Percentiles rank a stretch among this genome's conserved stretches.
Evolutionary conservation across 2,329 filamentous ascomycete genomes (phyloP).

Genomic region (Alternaria triticina): DNA sequence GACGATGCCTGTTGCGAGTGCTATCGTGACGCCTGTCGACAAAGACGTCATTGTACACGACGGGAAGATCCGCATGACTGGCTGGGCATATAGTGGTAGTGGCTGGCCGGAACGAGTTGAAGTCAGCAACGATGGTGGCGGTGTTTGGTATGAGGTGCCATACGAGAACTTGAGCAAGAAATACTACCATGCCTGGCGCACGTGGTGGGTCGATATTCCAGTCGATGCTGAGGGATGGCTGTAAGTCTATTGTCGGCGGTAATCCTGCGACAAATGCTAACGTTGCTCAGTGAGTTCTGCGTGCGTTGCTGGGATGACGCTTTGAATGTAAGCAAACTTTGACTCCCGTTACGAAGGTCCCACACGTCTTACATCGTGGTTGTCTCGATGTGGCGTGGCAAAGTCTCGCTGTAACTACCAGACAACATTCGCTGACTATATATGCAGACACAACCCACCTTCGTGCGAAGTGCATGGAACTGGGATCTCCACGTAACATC

Average conservation of each 20-base stretch:
- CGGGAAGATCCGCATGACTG: constrained; percentile 62
- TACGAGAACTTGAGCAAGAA: constrained; percentile 67
- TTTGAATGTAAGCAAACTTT: constrained; percentile 46
- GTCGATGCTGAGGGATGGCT: constrained; percentile 59
- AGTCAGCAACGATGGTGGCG: constrained; percentile 67
- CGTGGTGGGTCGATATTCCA: constrained; percentile 68
- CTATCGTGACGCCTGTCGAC: constrained; percentile 68
- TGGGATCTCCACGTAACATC: constrained; percentile 71
- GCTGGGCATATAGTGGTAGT: constrained; percentile 54
- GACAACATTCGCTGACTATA: constrained; percentile 11
- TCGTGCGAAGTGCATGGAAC: constrained; percentile 59
- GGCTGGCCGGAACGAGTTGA: constrained; percentile 66
- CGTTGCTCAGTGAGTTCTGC: constrained; percentile 43
- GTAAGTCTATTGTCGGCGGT: constrained; percentile 3
- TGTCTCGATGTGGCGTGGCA: background rate
- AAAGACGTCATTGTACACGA: constrained; percentile 68
- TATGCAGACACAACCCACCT: constrained; percentile 51
- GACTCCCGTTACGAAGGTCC: background rate
- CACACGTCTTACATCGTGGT: background rate
- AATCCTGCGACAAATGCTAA: background rate
- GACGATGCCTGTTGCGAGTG: constrained; percentile 72
- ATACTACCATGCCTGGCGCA: constrained; percentile 68
- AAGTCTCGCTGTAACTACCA: background rate
- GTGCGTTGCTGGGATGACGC: constrained; percentile 55
- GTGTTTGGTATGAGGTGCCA: constrained; percentile 69